Evolutionary conservation across 2,329 filamentous ascomycete genomes (phyloP).

Genomic region (Aureobasidium sp.): DNA sequence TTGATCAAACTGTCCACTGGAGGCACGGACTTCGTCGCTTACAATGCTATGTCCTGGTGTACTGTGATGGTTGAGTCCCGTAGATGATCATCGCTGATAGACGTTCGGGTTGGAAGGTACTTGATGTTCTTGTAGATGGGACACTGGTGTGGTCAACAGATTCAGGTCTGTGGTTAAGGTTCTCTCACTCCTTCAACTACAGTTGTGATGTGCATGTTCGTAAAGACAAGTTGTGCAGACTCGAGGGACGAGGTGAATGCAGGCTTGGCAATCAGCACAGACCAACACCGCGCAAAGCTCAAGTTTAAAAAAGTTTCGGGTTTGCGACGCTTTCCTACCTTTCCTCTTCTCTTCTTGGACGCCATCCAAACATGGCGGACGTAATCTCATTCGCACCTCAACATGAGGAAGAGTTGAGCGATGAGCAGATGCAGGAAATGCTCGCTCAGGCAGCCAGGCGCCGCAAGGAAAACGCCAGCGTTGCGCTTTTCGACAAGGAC

Average conservation of each 20-base stretch:
- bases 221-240: background rate
- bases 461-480: conserved; percentile 36
- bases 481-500: conserved; percentile 15
- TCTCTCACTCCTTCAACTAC: background rate
- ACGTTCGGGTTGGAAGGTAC: no score
- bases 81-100: no score
- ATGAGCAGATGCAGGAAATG: conserved; percentile 55
- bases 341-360: background rate
- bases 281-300: background rate
- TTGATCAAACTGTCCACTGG: no score
- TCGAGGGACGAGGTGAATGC: background rate
- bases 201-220: background rate
- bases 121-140: no score
- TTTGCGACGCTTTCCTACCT: background rate
- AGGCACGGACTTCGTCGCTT: no score
- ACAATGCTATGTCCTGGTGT: no score
- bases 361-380: conserved; percentile 10
- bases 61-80: no score
- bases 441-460: conserved; percentile 55
- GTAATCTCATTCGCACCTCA: conserved; percentile 2
- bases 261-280: background rate
- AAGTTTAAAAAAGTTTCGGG: conserved; percentile 4
- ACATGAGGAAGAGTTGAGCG: conserved; percentile 43
- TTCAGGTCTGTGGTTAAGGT: background rate
- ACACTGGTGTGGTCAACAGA: background rate